Evolutionary conservation across 805 yeast species (phyloP), one percentile per base, ranked within the genome.

Genomic region (Saturnispora zaruensis): DNA sequence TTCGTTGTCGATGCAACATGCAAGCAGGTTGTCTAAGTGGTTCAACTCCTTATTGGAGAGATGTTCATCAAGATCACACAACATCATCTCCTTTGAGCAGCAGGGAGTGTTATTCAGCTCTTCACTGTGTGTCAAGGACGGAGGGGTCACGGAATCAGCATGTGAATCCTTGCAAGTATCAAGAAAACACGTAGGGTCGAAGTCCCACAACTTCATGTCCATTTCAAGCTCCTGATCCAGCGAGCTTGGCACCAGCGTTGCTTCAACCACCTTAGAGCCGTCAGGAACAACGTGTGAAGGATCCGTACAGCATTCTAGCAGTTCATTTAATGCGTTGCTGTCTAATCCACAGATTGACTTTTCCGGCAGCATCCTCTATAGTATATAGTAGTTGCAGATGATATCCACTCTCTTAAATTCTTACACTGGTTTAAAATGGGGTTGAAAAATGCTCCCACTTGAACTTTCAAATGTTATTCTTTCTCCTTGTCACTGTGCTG

Each of bases 281-380:
- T 41, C 16, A 6, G 44, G 43, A 4, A 38, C 45, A 13, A 52
- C 5, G 48, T 54, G 57, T 1, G 51, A 41, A 3, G 53, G 52
- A 44, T 54, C 57, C 44, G 52, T 52, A 33, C 57, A 54, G 33
- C 57, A 54, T 41, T 54, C 49, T 8, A 52, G 30, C 7, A 54
- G 42, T 21, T 54, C 55, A 30, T 48, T 52, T 16, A 54, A 45
- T 5, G 50, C 30, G 11, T 47, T 49, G 11, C 48, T 11, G 33
- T 50, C 53, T 5, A 48, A 45, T 16, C 41, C 48, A 33, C 55
- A 54, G 30, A 43, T 28, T 25, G 45, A 43, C 36, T 43, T 43
- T 9, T 28, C 45, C n/a, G 42, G 23, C 21, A 38, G n/a, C 40
- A 36, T 36, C 7, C 21, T 16, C 14, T 18, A 36, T 18, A 18